A percentile compares a stretch with the other conserved stretches of the same genome.
Conservation (phyloP, 495 filamentous ascomycete genomes). For the Tuber melanosporum region DNA sequence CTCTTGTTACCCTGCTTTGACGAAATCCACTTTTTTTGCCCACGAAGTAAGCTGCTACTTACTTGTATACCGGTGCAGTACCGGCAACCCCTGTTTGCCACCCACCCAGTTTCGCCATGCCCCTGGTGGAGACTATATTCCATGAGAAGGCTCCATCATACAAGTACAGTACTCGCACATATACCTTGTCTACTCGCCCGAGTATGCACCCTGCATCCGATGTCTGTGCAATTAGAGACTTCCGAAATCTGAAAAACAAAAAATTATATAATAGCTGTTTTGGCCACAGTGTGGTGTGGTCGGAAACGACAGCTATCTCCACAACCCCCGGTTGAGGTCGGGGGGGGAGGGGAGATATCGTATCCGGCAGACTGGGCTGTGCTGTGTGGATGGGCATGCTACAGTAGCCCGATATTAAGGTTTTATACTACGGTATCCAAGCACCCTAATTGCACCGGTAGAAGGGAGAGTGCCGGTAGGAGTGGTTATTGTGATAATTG, state of each 20-base stretch:
- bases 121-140: not conserved
- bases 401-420: not conserved
- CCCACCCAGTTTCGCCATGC: too few relatives aligned
- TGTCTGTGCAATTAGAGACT: not conserved
- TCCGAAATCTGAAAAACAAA: not conserved
- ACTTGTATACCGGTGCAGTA: too few relatives aligned
- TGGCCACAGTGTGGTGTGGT: not conserved
- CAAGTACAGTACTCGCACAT: not conserved
- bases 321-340: not conserved
- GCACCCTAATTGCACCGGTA: not conserved
- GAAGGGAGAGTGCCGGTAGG: not conserved
- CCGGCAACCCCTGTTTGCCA: too few relatives aligned
- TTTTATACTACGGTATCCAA: slow-evolving; percentile 2
- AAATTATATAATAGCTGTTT: not conserved
- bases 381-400: not conserved
- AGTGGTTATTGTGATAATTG: not conserved
- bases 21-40: too few relatives aligned
- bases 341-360: not conserved
- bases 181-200: not conserved
- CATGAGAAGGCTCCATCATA: not conserved
- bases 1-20: too few relatives aligned
- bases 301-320: not conserved
- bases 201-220: not conserved
- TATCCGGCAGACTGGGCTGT: not conserved
- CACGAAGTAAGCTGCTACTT: too few relatives aligned